Conservation (phyloP, 495 filamentous ascomycete genomes). For the Neurospora pannonica region DNA sequence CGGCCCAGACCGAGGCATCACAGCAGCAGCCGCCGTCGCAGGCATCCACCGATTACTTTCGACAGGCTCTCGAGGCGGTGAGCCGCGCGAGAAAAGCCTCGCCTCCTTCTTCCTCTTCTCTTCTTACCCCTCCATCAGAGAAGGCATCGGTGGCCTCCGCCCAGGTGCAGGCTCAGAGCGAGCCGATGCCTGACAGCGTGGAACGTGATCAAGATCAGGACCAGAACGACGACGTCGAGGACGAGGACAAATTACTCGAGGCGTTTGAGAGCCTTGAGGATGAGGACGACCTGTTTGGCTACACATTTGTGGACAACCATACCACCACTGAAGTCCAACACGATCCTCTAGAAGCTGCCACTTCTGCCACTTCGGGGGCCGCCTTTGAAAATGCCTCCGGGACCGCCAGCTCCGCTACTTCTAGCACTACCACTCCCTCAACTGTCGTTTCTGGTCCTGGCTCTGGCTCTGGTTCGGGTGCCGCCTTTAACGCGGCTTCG, state of each 20-base stretch:
- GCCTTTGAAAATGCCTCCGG: rapidly evolving
- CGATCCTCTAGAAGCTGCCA: no score
- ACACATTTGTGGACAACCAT: neutral
- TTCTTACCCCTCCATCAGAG: neutral
- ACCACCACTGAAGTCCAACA: no score
- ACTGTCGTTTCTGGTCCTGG: no score
- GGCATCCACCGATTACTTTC: neutral
- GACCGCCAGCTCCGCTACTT: no score
- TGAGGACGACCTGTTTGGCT: neutral
- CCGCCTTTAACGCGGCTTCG: no score
- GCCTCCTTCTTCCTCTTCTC: neutral
- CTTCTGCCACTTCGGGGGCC: no score
- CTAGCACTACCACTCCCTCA: no score
- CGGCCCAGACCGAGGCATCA: neutral
- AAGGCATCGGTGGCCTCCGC: neutral
- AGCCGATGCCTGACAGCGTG: neutral
- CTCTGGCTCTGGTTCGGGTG: no score
- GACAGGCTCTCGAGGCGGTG: neutral
- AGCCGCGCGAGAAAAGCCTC: neutral
- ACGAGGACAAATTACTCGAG: neutral
- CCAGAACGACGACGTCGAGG: no score
- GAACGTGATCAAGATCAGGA: no score
- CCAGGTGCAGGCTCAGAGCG: neutral
- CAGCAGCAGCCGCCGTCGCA: neutral
- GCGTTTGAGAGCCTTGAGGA: neutral